Percentiles rank a stretch among this genome's conserved stretches.
Evolutionary conservation across 345 rosid genomes (phyloP).

Genomic region (Melaleuca alternifolia): DNA sequence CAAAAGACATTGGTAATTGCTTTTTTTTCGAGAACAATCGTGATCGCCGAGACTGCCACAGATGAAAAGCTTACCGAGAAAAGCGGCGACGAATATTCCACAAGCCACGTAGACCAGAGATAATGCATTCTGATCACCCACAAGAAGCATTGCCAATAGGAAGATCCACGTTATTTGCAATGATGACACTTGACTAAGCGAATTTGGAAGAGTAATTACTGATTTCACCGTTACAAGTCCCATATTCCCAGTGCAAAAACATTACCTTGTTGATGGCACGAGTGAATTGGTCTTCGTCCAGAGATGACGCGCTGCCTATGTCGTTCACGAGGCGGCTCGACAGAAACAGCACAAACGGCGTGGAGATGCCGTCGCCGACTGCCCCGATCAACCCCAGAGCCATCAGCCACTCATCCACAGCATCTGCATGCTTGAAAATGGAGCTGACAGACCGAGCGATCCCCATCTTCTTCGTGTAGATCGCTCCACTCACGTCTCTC

Average conservation of each 20-base stretch:
- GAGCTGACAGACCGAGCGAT: slow-evolving; percentile 28
- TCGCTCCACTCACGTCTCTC: neutral
- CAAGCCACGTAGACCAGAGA: slow-evolving; percentile 59
- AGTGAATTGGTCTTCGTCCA: slow-evolving; percentile 14
- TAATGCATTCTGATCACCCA: slow-evolving; percentile 44
- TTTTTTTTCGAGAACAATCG: neutral
- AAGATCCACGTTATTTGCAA: neutral
- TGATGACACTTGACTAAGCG: neutral
- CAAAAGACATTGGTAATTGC: no score
- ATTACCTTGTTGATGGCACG: slow-evolving; percentile 40
- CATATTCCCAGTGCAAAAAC: neutral
- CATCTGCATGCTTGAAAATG: slow-evolving; percentile 63
- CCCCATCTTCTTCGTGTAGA: neutral
- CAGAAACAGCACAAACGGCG: slow-evolving; percentile 52
- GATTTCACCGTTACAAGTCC: neutral
- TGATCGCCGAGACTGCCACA: neutral
- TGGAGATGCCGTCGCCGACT: slow-evolving; percentile 54
- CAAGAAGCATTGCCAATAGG: neutral
- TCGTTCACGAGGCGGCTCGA: slow-evolving; percentile 68
- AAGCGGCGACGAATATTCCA: slow-evolving; percentile 62
- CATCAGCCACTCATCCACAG: slow-evolving; percentile 50
- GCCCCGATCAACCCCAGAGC: slow-evolving; percentile 57
- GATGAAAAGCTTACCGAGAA: slow-evolving; percentile 39
- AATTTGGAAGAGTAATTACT: neutral
- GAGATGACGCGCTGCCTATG: slow-evolving; percentile 29